Percentiles rank a stretch among this genome's conserved stretches.
Evolutionary conservation across 768 basidiomycete species (phyloP).

Genomic region (Naganishia onofrii): DNA sequence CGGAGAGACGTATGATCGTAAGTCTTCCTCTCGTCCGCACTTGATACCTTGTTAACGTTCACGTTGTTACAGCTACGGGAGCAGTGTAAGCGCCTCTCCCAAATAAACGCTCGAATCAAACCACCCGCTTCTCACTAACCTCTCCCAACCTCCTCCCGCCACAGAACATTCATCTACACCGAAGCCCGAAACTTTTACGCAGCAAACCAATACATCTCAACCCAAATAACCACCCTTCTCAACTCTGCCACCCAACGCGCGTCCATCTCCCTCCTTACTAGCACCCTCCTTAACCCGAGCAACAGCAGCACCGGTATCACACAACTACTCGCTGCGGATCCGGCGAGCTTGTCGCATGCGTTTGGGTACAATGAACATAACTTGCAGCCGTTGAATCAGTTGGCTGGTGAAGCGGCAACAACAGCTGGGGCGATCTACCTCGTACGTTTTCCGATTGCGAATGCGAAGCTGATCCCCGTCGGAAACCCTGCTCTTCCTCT

Average conservation of each 20-base stretch:
- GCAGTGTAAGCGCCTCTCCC: conserved; percentile 1
- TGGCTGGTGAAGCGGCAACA: conserved; percentile 45
- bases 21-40: conserved; percentile 22
- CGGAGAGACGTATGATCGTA: conserved; percentile 39
- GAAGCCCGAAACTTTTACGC: conserved; percentile 48
- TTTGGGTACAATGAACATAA: conserved; percentile 46
- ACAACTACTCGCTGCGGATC: conserved; percentile 31
- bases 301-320: conserved; percentile 8
- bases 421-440: conserved; percentile 48
- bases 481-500: no score
- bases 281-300: conserved; percentile 33
- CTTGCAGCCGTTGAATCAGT: conserved; percentile 47
- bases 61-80: neutral
- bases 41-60: neutral
- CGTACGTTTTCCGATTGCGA: conserved; percentile 28
- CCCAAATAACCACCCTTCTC: conserved; percentile 36
- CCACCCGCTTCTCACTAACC: neutral
- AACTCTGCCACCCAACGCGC: conserved; percentile 36
- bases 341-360: conserved; percentile 34
- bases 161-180: conserved; percentile 43
- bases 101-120: neutral
- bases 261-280: conserved; percentile 32
- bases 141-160: neutral
- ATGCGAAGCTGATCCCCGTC: no score
- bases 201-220: conserved; percentile 43